A percentile compares a stretch with the other conserved stretches of the same genome.
Conservation (phyloP, 768 basidiomycete genomes). For the Podaxis sp. region DNA sequence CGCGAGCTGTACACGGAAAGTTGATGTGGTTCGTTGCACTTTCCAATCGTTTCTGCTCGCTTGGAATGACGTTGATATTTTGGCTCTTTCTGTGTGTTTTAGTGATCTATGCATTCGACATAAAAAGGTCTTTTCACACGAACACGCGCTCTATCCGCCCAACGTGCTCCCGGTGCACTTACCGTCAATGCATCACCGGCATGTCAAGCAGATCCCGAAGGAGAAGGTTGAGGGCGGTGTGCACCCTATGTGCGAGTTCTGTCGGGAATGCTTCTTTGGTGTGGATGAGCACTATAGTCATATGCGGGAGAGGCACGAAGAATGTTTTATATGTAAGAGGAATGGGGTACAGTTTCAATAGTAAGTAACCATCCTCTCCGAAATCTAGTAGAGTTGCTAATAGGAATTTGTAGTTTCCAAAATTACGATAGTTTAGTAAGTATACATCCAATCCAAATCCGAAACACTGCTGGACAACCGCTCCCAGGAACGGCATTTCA, state of each 20-base stretch:
- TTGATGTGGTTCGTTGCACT: slow-evolving; percentile 73
- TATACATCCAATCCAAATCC: slow-evolving; percentile 11
- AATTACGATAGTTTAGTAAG: slow-evolving; percentile 75
- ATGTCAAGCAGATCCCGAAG: slow-evolving; percentile 37
- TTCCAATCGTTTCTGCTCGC: not conserved
- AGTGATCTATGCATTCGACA: slow-evolving; percentile 85
- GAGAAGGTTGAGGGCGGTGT: slow-evolving; percentile 68
- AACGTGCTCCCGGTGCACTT: slow-evolving; percentile 66
- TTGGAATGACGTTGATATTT: not conserved
- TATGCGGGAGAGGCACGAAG: slow-evolving; percentile 92
- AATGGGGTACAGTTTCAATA: slow-evolving; percentile 80
- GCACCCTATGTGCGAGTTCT: slow-evolving; percentile 86
- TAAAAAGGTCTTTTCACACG: slow-evolving; percentile 96
- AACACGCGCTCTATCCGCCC: slow-evolving; percentile 80
- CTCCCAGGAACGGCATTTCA: slow-evolving; percentile 72
- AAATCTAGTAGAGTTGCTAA: not conserved
- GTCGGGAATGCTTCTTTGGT: slow-evolving; percentile 90
- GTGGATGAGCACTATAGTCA: slow-evolving; percentile 92
- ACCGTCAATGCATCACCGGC: slow-evolving; percentile 58
- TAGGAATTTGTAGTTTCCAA: slow-evolving; percentile 52
- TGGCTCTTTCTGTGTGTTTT: not conserved
- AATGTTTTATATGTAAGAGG: slow-evolving; percentile 92
- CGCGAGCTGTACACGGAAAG: slow-evolving; percentile 69
- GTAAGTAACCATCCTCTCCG: slow-evolving; percentile 44
- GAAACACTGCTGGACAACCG: slow-evolving; percentile 1